phyloP scores from a whole-genome alignment of 2,329 filamentous ascomycete genomes.

The Plenodomus tracheiphilus region DNA sequence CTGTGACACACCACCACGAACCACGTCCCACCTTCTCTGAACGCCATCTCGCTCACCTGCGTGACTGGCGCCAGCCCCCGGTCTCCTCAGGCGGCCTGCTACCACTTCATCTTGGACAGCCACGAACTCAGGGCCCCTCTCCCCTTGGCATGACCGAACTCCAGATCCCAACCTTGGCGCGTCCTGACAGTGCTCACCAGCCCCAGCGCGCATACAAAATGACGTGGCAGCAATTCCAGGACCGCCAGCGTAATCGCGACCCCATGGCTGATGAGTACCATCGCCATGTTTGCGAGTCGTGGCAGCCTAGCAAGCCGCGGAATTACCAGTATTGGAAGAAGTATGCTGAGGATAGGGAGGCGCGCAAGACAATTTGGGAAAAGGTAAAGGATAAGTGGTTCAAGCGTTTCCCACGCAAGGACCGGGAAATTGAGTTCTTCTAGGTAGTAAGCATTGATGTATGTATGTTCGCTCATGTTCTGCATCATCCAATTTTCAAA shows the following conservation, averaged over 20 bases:
- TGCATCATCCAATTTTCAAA: too few species aligned
- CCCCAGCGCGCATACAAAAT: neutral
- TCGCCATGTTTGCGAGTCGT: neutral
- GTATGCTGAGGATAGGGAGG: slow-evolving; percentile 7
- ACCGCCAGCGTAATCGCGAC: neutral
- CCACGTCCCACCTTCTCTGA: slow-evolving; percentile 1
- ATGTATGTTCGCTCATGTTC: too few species aligned
- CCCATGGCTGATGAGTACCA: neutral
- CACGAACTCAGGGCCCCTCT: neutral
- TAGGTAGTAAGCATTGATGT: neutral
- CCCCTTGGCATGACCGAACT: neutral
- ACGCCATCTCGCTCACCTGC: slow-evolving; percentile 6
- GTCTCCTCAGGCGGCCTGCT: neutral
- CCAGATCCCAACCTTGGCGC: slow-evolving; percentile 1
- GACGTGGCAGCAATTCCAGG: slow-evolving; percentile 1
- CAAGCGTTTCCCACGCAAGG: neutral
- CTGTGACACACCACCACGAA: slow-evolving; percentile 1
- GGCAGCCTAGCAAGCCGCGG: neutral
- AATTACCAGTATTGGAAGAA: slow-evolving; percentile 3
- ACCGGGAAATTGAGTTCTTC: neutral
- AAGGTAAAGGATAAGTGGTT: neutral
- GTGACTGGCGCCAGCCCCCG: slow-evolving; percentile 11
- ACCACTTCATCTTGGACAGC: neutral
- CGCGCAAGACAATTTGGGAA: slow-evolving; percentile 3
- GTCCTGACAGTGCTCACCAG: neutral